These are phyloP conservation scores for Phanerodontia chrysosporium DNA, from an alignment of 768 basidiomycete genomes.

Conservation along the genomic window DNA sequence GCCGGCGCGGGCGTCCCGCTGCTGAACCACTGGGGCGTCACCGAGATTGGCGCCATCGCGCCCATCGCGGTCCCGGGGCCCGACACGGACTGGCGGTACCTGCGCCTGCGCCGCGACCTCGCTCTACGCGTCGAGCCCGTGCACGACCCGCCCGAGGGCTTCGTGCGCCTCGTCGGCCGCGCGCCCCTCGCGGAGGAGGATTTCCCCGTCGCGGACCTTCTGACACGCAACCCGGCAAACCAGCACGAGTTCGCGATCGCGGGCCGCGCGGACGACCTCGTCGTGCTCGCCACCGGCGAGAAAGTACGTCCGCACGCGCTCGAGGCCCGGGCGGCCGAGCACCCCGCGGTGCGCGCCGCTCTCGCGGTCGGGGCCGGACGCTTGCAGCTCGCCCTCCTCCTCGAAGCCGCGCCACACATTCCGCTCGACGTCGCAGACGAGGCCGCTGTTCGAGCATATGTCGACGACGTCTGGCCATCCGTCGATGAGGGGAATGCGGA, in stretches of 20 bases:
- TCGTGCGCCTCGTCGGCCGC: slow-evolving; percentile 27
- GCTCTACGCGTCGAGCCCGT: slow-evolving; percentile 27
- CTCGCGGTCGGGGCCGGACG: slow-evolving; percentile 36
- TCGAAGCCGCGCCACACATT: slow-evolving; percentile 23
- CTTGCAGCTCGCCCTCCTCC: slow-evolving; percentile 32
- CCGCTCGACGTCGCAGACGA: slow-evolving; percentile 12
- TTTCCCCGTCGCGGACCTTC: slow-evolving; percentile 36
- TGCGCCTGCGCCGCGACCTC: slow-evolving; percentile 32
- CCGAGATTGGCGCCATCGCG: slow-evolving; percentile 35
- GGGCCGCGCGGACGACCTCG: slow-evolving; percentile 37
- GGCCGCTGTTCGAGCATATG: slow-evolving; percentile 17
- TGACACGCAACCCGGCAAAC: slow-evolving; percentile 29
- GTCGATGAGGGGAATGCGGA: slow-evolving; percentile 32
- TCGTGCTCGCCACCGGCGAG: slow-evolving; percentile 41
- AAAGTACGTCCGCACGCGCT: slow-evolving; percentile 34
- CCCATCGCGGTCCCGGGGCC: slow-evolving; percentile 28
- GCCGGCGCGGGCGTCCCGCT: slow-evolving; percentile 30
- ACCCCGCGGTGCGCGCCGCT: slow-evolving; percentile 34
- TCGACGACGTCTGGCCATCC: slow-evolving; percentile 24
- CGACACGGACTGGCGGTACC: slow-evolving; percentile 36
- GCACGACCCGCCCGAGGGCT: slow-evolving; percentile 21
- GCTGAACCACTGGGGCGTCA: slow-evolving; percentile 39
- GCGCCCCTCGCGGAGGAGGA: slow-evolving; percentile 32
- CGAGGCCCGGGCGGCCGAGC: slow-evolving; percentile 31
- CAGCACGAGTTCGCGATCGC: slow-evolving; percentile 30